Evolutionary conservation across 2,329 filamentous ascomycete species (phyloP).

Genomic region (Fusarium sp.): DNA sequence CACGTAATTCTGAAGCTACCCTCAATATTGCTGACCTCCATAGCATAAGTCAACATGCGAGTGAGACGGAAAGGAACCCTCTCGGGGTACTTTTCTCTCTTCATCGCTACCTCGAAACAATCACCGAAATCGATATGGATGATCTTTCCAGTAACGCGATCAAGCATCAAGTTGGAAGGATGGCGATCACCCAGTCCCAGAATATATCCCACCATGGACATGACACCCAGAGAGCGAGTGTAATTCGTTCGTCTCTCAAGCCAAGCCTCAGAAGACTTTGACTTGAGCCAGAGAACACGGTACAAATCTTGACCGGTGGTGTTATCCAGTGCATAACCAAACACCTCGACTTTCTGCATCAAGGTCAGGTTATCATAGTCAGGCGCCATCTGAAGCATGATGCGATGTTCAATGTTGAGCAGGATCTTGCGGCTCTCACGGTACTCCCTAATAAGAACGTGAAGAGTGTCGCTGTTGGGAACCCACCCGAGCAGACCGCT

Average conservation of each 20-base stretch:
- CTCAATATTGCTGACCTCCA: slow-evolving; percentile 99
- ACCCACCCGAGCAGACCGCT: slow-evolving; percentile 97
- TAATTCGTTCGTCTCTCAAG: slow-evolving; percentile 98
- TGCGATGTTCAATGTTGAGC: slow-evolving; percentile 98
- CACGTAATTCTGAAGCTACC: slow-evolving; percentile 98
- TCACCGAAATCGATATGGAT: slow-evolving; percentile 99
- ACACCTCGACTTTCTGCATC: slow-evolving; percentile 99
- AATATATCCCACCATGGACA: slow-evolving; percentile 99
- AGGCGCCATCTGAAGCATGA: slow-evolving; percentile 99
- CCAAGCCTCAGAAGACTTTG: slow-evolving; percentile 97
- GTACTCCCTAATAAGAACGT: slow-evolving; percentile 97
- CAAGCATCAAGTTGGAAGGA: slow-evolving; percentile 97
- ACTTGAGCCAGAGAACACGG: slow-evolving; percentile 98
- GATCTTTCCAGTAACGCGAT: slow-evolving; percentile 94
- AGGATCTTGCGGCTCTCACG: slow-evolving; percentile 97
- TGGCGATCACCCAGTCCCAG: slow-evolving; percentile 96
- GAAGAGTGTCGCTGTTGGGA: slow-evolving; percentile 95
- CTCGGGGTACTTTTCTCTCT: slow-evolving; percentile 98
- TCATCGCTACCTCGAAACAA: slow-evolving; percentile 99
- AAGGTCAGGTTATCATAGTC: slow-evolving; percentile 98
- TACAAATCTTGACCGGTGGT: slow-evolving; percentile 99
- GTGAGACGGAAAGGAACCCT: slow-evolving; percentile 97
- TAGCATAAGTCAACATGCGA: slow-evolving; percentile 98
- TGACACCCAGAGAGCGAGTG: slow-evolving; percentile 94
- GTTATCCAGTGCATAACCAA: slow-evolving; percentile 98